phyloP scores from a whole-genome alignment of 331 rosid genomes.

The Malus hybrid region DNA sequence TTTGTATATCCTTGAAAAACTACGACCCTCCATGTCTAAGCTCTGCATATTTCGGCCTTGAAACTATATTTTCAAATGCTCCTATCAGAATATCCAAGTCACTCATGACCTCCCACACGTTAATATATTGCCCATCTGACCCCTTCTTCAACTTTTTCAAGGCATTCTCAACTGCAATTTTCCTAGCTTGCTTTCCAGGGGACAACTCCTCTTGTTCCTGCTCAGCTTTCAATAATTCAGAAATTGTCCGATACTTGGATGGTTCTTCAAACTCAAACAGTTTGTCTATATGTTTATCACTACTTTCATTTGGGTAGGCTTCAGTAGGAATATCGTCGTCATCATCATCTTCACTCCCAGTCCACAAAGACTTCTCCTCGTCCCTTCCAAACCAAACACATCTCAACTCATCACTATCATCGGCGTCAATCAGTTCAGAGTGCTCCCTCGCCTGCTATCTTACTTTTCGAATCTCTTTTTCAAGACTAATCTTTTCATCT shows the following conservation, averaged over 20 bases:
- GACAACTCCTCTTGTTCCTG: slow-evolving; percentile 80
- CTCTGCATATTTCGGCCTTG: slow-evolving; percentile 81
- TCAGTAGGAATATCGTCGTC: slow-evolving; percentile 76
- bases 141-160: slow-evolving; percentile 79
- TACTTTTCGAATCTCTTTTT: slow-evolving; percentile 53
- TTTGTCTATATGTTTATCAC: slow-evolving; percentile 71
- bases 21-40: slow-evolving; percentile 76
- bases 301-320: slow-evolving; percentile 71
- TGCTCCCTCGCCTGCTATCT: slow-evolving; percentile 63
- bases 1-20: slow-evolving; percentile 40
- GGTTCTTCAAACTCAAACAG: slow-evolving; percentile 82
- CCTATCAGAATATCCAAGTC: slow-evolving; percentile 78
- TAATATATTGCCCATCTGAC: slow-evolving; percentile 73
- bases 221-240: slow-evolving; percentile 65
- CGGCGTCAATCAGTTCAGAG: slow-evolving; percentile 63
- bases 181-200: slow-evolving; percentile 87
- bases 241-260: slow-evolving; percentile 67
- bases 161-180: slow-evolving; percentile 87
- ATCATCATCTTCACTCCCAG: slow-evolving; percentile 82
- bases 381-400: slow-evolving; percentile 92
- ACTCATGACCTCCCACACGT: slow-evolving; percentile 88
- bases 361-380: slow-evolving; percentile 87
- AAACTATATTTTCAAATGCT: slow-evolving; percentile 82
- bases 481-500: slow-evolving; percentile 28
- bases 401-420: slow-evolving; percentile 77